phyloP scores from a whole-genome alignment of 495 filamentous ascomycete species.

The Stereocaulon alpinum region DNA sequence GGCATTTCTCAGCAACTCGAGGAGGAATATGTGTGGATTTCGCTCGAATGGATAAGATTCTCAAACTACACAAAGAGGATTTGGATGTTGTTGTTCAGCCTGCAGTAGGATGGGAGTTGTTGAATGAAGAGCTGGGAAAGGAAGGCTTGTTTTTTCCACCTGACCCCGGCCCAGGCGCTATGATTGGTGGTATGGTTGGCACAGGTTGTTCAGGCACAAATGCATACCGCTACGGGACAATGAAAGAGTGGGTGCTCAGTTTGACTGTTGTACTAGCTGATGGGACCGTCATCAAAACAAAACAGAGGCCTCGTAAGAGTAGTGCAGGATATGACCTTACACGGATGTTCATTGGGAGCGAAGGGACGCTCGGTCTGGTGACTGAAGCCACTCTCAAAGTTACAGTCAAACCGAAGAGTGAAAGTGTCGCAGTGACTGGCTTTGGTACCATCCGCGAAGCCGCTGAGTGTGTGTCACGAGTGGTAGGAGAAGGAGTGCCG shows the following conservation, averaged over 20 bases:
- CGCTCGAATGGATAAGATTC: conserved; percentile 60
- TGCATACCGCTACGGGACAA: conserved; percentile 71
- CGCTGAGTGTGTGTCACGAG: conserved; percentile 54
- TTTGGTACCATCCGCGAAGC: conserved; percentile 67
- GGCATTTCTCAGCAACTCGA: conserved; percentile 63
- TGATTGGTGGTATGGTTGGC: conserved; percentile 67
- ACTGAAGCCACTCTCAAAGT: conserved; percentile 70
- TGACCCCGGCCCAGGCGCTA: conserved; percentile 62
- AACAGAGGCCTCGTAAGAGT: conserved; percentile 63
- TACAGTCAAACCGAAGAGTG: conserved; percentile 60
- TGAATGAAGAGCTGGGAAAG: conserved; percentile 62
- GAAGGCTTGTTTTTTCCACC: conserved; percentile 73
- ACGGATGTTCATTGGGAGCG: conserved; percentile 63
- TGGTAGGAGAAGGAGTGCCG: conserved; percentile 62
- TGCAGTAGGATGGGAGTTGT: conserved; percentile 65
- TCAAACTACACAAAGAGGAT: conserved; percentile 60
- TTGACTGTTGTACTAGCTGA: conserved; percentile 71
- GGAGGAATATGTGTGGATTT: conserved; percentile 76
- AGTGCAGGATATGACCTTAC: conserved; percentile 76
- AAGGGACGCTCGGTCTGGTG: conserved; percentile 68
- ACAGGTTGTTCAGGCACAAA: conserved; percentile 76
- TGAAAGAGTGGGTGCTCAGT: conserved; percentile 82
- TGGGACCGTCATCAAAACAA: conserved; percentile 68
- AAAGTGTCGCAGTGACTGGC: conserved; percentile 63
- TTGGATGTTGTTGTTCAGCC: conserved; percentile 77